Conservation (phyloP, 805 yeast genomes). For the Candida arabinofermentans region DNA sequence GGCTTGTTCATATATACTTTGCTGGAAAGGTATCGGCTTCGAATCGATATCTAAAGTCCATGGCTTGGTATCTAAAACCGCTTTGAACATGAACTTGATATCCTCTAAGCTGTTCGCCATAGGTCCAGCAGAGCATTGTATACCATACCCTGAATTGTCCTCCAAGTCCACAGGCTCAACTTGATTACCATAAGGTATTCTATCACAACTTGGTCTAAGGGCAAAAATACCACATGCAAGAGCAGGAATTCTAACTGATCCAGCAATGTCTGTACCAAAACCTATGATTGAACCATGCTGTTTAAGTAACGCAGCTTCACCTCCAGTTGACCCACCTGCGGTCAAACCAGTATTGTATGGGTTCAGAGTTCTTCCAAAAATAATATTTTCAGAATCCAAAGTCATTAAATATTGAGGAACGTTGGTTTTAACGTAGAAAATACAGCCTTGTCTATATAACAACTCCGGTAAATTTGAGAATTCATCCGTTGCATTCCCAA, state of each 20-base stretch:
- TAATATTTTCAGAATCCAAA: slow-evolving; percentile 50
- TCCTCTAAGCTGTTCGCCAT: slow-evolving; percentile 47
- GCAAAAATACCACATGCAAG: slow-evolving; percentile 49
- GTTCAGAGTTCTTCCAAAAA: slow-evolving; percentile 47
- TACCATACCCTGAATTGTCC: neutral
- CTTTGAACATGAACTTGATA: slow-evolving; percentile 44
- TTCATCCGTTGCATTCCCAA: slow-evolving; percentile 36
- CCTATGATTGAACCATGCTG: slow-evolving; percentile 43
- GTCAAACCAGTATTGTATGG: slow-evolving; percentile 44
- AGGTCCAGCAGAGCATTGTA: slow-evolving; percentile 30
- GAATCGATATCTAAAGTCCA: slow-evolving; percentile 32
- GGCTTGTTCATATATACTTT: slow-evolving; percentile 18
- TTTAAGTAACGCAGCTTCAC: slow-evolving; percentile 47
- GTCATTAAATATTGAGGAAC: slow-evolving; percentile 56
- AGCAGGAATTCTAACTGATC: slow-evolving; percentile 53
- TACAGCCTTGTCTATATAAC: slow-evolving; percentile 49
- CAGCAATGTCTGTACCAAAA: slow-evolving; percentile 49
- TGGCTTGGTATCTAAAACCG: slow-evolving; percentile 45
- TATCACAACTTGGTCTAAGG: slow-evolving; percentile 44
- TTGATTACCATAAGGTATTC: slow-evolving; percentile 45
- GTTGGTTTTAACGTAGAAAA: slow-evolving; percentile 52
- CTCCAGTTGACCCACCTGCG: slow-evolving; percentile 54
- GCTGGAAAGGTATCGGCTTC: slow-evolving; percentile 8
- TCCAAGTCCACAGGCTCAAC: slow-evolving; percentile 38
- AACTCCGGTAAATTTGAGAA: slow-evolving; percentile 37